Evolutionary conservation across 2,329 filamentous ascomycete species (phyloP).

Genomic region (Claviceps purpurea): DNA sequence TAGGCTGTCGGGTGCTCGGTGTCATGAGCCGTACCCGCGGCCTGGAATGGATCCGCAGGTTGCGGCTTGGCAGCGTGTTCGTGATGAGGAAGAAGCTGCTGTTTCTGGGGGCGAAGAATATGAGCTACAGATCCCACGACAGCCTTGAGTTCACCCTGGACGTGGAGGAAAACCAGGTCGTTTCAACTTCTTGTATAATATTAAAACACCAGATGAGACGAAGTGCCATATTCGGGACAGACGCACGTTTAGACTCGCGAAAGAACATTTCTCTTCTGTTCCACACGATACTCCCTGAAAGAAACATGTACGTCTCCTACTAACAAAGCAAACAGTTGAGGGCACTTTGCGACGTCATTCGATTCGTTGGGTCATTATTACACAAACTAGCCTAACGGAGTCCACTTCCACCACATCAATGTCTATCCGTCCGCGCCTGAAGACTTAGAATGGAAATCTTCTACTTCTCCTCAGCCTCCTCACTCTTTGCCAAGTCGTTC

Average conservation of each 20-base stretch:
- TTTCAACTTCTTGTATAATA: not conserved
- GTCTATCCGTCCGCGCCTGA: conserved; percentile 4
- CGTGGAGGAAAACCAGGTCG: not conserved
- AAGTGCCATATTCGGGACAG: not conserved
- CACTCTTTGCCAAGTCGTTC: conserved; percentile 84
- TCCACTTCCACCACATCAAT: conserved; percentile 4
- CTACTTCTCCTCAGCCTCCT: conserved; percentile 55
- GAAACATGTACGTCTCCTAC: not conserved
- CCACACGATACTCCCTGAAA: not conserved
- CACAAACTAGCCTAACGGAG: conserved; percentile 4
- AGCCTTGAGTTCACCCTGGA: not conserved
- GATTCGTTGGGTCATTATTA: conserved; percentile 9
- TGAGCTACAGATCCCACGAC: conserved; percentile 10
- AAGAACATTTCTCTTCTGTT: not conserved
- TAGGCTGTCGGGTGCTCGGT: conserved; percentile 34
- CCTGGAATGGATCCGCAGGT: conserved; percentile 23
- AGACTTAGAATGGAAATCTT: not conserved
- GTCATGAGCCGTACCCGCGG: conserved; percentile 43
- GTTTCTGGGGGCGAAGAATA: conserved; percentile 22
- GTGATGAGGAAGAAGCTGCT: conserved; percentile 40
- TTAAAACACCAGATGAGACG: not conserved
- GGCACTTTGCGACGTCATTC: not conserved
- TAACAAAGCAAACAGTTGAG: not conserved
- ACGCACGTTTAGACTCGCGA: not conserved
- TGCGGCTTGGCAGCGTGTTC: conserved; percentile 28